Conservation (phyloP, 1,284 basidiomycete genomes). For the Amylostereum chailletii region DNA sequence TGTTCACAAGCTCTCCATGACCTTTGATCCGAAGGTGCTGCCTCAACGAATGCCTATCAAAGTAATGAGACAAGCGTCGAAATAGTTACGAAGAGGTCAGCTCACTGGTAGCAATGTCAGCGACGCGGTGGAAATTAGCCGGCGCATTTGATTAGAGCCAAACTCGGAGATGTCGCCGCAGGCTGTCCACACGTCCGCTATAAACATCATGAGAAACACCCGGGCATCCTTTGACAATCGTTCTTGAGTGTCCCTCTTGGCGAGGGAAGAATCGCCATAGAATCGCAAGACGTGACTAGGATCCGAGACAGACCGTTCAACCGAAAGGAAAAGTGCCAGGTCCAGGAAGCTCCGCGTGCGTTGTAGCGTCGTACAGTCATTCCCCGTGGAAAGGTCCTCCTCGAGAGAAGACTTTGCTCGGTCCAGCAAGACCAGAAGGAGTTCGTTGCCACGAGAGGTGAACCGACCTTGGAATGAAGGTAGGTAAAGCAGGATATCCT, state of each 20-base stretch:
- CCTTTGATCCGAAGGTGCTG: conserved; percentile 6
- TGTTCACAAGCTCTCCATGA: conserved; percentile 13
- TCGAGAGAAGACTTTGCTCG: conserved; percentile 30
- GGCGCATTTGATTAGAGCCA: too few species aligned
- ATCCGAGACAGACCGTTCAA: conserved; percentile 31
- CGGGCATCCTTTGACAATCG: conserved; percentile 12
- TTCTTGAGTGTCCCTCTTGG: conserved; percentile 34
- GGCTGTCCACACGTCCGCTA: conserved; percentile 13
- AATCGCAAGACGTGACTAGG: conserved; percentile 42
- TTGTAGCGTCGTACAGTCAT: conserved; percentile 19
- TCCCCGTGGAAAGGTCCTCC: conserved; percentile 22
- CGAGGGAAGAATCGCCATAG: conserved; percentile 36
- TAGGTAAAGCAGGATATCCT: conserved; percentile 42
- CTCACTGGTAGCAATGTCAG: conserved; percentile 3
- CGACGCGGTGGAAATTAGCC: neutral
- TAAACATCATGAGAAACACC: neutral
- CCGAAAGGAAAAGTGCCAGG: conserved; percentile 34
- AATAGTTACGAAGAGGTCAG: neutral
- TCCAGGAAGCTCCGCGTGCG: conserved; percentile 37
- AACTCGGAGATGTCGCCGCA: conserved; percentile 9
- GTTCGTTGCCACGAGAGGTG: conserved; percentile 26
- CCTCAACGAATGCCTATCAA: conserved; percentile 18
- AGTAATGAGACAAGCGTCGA: neutral
- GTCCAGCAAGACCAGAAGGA: conserved; percentile 37
- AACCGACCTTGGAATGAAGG: conserved; percentile 33